Percentiles rank a stretch among this genome's conserved stretches.
Conservation (phyloP, 2,329 filamentous ascomycete genomes). For the Venturiaceae sp. region DNA sequence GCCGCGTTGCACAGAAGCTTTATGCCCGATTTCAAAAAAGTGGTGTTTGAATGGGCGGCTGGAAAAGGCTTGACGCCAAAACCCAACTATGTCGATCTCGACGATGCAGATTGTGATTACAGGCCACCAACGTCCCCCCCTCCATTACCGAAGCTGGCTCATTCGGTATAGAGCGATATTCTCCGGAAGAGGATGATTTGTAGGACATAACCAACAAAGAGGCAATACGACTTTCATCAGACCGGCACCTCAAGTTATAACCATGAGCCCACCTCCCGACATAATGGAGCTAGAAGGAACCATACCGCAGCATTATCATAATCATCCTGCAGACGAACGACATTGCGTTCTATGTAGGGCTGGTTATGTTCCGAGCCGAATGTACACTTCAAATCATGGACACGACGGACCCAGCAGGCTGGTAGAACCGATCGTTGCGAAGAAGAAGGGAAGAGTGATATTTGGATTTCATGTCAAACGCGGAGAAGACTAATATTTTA, state of each 20-base stretch:
- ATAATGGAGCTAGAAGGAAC: not conserved
- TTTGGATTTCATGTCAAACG: not conserved
- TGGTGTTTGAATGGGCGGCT: not conserved
- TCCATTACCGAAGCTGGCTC: not conserved
- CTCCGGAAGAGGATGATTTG: not conserved
- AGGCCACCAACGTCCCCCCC: not conserved
- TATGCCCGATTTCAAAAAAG: not conserved
- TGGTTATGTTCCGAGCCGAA: not conserved
- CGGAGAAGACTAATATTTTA: too few species aligned
- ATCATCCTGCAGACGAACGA: not conserved
- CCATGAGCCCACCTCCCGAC: not conserved
- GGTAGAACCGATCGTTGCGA: not conserved
- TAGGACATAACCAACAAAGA: not conserved
- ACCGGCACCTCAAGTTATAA: not conserved
- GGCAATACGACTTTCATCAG: not conserved
- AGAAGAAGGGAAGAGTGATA: not conserved
- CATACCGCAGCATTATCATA: not conserved
- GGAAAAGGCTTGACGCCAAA: not conserved
- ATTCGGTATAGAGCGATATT: too few species aligned
- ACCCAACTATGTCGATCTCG: not conserved
- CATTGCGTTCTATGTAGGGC: not conserved
- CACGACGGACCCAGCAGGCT: not conserved
- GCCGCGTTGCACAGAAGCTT: not conserved
- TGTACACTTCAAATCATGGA: not conserved
- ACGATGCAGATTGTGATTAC: not conserved